These are phyloP conservation scores for Microdochium paspali DNA, from an alignment of 2,329 filamentous ascomycete species.

Conservation along the genomic window DNA sequence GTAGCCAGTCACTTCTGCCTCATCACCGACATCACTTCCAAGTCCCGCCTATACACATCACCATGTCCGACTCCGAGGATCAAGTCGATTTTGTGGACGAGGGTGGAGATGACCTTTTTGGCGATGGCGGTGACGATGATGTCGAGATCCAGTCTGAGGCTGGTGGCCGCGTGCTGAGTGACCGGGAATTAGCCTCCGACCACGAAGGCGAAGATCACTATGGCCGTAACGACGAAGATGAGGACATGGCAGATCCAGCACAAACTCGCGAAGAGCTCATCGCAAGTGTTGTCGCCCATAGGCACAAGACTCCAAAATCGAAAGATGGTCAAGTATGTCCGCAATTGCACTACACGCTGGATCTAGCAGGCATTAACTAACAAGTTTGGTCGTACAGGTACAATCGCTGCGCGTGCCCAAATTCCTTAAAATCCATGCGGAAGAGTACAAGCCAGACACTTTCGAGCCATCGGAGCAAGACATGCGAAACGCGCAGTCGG, in stretches of 20 bases:
- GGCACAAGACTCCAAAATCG: constrained; percentile 62
- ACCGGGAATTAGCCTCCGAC: constrained; percentile 49
- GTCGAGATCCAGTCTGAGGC: constrained; percentile 50
- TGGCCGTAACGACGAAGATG: constrained; percentile 27
- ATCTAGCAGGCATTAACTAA: not conserved
- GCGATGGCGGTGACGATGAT: constrained; percentile 47
- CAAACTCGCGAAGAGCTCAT: not conserved
- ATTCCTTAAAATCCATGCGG: constrained; percentile 62
- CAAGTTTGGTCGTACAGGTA: constrained; percentile 32
- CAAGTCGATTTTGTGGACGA: constrained; percentile 39
- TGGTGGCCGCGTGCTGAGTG: constrained; percentile 52
- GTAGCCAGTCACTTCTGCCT: not conserved
- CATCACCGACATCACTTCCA: not conserved
- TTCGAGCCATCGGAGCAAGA: constrained; percentile 54
- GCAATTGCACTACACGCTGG: not conserved
- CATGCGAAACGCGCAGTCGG: constrained; percentile 39
- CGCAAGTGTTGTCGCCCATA: not conserved
- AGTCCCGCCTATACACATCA: constrained; percentile 2
- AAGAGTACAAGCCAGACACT: constrained; percentile 54
- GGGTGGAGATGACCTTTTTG: constrained; percentile 53
- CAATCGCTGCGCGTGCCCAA: constrained; percentile 62
- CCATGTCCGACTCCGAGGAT: constrained; percentile 50
- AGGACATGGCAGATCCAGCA: constrained; percentile 30
- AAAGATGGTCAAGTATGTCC: constrained; percentile 57
- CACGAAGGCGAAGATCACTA: constrained; percentile 32